Percentiles rank a stretch among this genome's conserved stretches.
Evolutionary conservation across 768 basidiomycete genomes (phyloP).

Genomic region (Cystoderma amianthinum): DNA sequence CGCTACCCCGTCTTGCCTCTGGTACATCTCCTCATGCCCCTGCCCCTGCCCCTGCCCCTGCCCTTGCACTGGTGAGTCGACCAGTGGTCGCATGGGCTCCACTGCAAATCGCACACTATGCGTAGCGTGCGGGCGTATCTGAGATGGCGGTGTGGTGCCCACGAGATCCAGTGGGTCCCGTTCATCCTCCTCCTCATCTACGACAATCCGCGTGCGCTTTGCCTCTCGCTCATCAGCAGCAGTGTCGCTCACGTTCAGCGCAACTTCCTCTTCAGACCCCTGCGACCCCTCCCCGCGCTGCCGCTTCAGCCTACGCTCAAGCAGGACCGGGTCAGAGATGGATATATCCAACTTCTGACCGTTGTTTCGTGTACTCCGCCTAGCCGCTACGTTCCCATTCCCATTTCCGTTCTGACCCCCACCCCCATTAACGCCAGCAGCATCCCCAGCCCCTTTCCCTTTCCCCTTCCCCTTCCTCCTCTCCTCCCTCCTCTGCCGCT

Average conservation of each 20-base stretch:
- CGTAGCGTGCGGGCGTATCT: slow-evolving; percentile 16
- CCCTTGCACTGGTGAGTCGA: background rate
- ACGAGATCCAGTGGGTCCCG: slow-evolving; percentile 41
- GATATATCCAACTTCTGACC: slow-evolving; percentile 65
- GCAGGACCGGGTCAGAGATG: slow-evolving; percentile 68
- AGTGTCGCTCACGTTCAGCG: no score
- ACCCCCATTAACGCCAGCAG: slow-evolving; percentile 27
- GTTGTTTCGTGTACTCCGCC: slow-evolving; percentile 69
- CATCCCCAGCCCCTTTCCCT: slow-evolving; percentile 20
- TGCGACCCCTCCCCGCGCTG: slow-evolving; percentile 52
- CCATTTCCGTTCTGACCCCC: slow-evolving; percentile 18
- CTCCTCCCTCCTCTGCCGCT: slow-evolving; percentile 60
- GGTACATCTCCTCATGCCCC: no score
- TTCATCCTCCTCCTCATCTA: slow-evolving; percentile 36
- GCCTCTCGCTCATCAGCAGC: slow-evolving; percentile 33
- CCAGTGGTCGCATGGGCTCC: slow-evolving; percentile 12
- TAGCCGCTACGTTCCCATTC: slow-evolving; percentile 33
- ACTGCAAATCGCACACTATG: slow-evolving; percentile 46
- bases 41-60: no score
- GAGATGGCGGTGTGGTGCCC: slow-evolving; percentile 24
- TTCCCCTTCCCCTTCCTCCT: slow-evolving; percentile 44
- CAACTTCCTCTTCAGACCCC: slow-evolving; percentile 51
- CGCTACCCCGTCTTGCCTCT: no score
- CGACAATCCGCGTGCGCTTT: slow-evolving; percentile 49
- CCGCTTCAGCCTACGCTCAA: slow-evolving; percentile 73